Evolutionary conservation across 805 yeast species (phyloP).

Genomic region (Myxozyma nipponensis): DNA sequence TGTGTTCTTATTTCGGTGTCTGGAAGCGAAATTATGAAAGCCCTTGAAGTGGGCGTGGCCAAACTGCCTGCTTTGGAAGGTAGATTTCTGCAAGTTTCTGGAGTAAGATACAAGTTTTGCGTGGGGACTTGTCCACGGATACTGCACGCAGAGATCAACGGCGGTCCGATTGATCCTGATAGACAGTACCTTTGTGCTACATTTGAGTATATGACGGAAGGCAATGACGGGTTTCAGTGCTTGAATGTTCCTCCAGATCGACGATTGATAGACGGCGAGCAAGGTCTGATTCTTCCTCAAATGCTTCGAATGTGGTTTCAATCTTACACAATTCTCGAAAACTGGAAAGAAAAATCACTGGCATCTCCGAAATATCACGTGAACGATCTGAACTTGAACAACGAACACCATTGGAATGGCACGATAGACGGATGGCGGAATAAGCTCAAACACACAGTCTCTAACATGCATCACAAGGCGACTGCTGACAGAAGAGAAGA

Average conservation of each 20-base stretch:
- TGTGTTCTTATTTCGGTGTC: conserved; percentile 27
- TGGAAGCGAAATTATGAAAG: conserved; percentile 22
- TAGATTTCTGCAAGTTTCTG: conserved; percentile 29
- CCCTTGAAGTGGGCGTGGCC: conserved; percentile 29
- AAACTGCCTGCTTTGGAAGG: conserved; percentile 30
- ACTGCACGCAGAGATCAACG: conserved; percentile 13
- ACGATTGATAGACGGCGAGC: conserved; percentile 26
- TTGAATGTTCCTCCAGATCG: conserved; percentile 18
- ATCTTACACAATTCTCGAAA: conserved; percentile 11
- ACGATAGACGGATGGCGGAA: not conserved
- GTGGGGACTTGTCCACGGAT: conserved; percentile 20
- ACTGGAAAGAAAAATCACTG: conserved; percentile 7
- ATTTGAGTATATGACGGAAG: conserved; percentile 25
- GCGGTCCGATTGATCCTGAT: conserved; percentile 20
- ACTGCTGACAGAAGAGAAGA: conserved; percentile 1
- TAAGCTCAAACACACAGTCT: not conserved
- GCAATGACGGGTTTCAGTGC: conserved; percentile 27
- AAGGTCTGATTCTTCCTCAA: conserved; percentile 22
- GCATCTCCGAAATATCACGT: not conserved
- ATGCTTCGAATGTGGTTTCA: conserved; percentile 29
- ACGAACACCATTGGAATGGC: not conserved
- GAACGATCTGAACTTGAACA: not conserved
- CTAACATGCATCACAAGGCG: not conserved
- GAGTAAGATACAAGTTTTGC: conserved; percentile 20
- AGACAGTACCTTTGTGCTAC: conserved; percentile 25